Base-by-base conservation (phyloP, 176 grass and related monocot species). In the Ananas comosus region DNA sequence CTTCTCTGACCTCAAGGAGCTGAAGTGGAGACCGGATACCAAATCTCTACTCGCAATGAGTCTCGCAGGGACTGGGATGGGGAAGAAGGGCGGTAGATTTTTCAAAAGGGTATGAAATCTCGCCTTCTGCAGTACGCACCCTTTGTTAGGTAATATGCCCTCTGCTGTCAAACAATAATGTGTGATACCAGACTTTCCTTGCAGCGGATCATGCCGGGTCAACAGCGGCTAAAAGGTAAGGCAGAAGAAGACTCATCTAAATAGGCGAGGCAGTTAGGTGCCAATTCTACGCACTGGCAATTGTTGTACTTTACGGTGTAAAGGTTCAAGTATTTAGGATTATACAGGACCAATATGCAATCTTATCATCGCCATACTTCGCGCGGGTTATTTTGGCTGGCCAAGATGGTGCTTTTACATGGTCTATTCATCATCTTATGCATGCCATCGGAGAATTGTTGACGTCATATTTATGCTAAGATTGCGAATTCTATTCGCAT, bases 91-190 rank as follows among this genome's bases (percentile, higher is more conserved):
- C 11, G 83, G 77, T 53, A 84, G 86, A 48, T 88, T 99, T 83
- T 99, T 90, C 82, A 93, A 88, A 99, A 89, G 87, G 89, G 89
- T 93, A 86, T 86, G 86, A 86, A 74, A 78, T 81, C 67, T 68
- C 65, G 76, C 42, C 48, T 50, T 52, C 65, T 53, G 51, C 71
- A 65, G 76, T 82, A 71, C 67, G 65, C 54, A 65, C 67, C 13
- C n/a, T 64, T 66, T 10, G 63, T 51, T 65, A 51, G 50, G 77
- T 83, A 72, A 80, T 57, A 64, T 77, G 47, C 76, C 64, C 78
- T 74, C 42, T 77, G 64, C 29, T 51, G 5, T 50, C 70, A 85
- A 71, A 78, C 70, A 68, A 84, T 76, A 67, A 33, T 12, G 28
- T 52, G 33, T 42, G 33, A 76, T 56, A 47, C 24, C 19, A 70